Evolutionary conservation across 2,329 filamentous ascomycete genomes (phyloP).

Genomic region (Aureobasidium sp.): DNA sequence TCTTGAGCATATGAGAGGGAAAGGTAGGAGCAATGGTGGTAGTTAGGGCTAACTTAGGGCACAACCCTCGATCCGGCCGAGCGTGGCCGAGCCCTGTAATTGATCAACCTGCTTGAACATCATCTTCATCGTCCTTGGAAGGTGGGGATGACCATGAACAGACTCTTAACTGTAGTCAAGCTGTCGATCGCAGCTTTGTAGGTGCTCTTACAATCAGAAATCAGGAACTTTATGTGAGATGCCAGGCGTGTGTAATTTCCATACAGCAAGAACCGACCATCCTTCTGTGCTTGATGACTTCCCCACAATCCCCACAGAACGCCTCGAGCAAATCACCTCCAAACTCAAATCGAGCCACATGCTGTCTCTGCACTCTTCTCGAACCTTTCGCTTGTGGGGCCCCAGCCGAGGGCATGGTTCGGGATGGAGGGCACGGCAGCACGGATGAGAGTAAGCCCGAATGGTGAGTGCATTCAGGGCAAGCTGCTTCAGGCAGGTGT

Average conservation of each 20-base stretch:
- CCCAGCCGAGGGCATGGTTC: not conserved
- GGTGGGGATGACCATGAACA: not conserved
- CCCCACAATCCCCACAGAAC: not conserved
- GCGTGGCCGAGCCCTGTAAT: not conserved
- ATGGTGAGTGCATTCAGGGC: not conserved
- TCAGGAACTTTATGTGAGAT: not conserved
- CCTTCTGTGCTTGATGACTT: not conserved
- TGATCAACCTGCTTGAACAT: not conserved
- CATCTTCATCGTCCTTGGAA: not conserved
- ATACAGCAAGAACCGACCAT: not conserved
- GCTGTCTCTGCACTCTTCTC: not conserved
- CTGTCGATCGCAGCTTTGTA: not conserved
- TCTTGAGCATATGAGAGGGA: not conserved
- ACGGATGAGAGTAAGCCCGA: not conserved
- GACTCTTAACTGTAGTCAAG: not conserved
- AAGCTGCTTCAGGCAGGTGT: not conserved
- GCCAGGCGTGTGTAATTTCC: not conserved
- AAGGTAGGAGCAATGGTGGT: not conserved
- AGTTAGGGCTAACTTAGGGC: constrained; percentile 8
- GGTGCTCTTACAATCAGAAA: not conserved
- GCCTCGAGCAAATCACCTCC: not conserved
- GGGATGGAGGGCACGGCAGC: not conserved
- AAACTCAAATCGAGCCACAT: not conserved
- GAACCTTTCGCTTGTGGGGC: not conserved
- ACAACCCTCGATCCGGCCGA: not conserved